Base-by-base conservation (phyloP, 2,329 filamentous ascomycete species). In the Lasiodiplodia gonubiensis region DNA sequence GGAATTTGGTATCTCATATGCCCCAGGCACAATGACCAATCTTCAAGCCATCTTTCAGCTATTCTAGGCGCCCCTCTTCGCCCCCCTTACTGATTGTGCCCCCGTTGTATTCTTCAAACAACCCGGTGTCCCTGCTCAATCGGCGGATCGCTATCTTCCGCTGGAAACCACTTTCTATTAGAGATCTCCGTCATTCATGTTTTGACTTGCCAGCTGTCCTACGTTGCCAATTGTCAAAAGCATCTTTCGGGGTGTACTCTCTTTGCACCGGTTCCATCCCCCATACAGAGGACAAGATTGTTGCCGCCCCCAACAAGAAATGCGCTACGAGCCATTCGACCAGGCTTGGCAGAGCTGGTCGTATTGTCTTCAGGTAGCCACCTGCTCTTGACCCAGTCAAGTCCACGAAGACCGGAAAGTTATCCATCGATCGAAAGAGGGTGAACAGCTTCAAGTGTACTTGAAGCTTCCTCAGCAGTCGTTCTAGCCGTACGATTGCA, bases 361-460 rank as follows among this genome's bases (percentile, higher is more conserved):
- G 33, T 21, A 30, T 21, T 23, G 6, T 7, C 7, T 11, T 30
- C 4, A 35, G 18, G 8, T 30, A 37, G 7, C 18, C 23, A 27
- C 12, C 33, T 23, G 37, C 30, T 30, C n/a, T 39, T 23, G 35
- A 23, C 10, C 46, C 12, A 25, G 46, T n/a, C 21, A 71, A 8
- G 12, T 68, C 66, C 18, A 72, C 4, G 16, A 78, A 70, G 23
- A 77, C 70, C 14, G 76, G 75, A 68, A 70, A 77, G 67, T 77
- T 78, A 67, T 78, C 76, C 65, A 77, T 55, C 8, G 73, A 70
- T 67, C 70, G 70, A 51, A 77, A 78, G 2, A 77, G 69, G 0
- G 72, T 39, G 33, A 74, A 73, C 8, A 78, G 65, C 55, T 73
- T 72, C 11, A 76, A 60, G 3, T 42, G 60, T 2, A 74, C 57